Conservation (phyloP, 1,284 basidiomycete species). For the Termitomyces sp. region DNA sequence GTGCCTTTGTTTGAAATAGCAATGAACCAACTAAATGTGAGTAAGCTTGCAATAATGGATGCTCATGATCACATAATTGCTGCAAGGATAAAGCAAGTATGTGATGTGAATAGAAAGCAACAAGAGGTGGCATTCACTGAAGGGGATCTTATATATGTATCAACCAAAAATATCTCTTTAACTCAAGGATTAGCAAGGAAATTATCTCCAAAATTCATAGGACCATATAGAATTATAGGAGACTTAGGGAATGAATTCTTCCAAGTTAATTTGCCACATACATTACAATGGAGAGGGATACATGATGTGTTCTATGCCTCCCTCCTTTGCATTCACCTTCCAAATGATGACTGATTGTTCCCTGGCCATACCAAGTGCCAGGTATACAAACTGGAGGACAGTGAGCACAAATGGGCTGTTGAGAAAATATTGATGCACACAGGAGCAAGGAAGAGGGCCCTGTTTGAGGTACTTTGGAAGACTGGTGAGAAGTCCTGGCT, state of each 20-base stretch:
- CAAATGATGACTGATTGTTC: conserved; percentile 15
- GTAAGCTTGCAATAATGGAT: conserved; percentile 23
- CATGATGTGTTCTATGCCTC: neutral
- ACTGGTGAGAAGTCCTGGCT: conserved; percentile 28
- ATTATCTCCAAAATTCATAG: conserved; percentile 10
- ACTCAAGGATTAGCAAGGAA: conserved; percentile 14
- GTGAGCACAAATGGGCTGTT: conserved; percentile 16
- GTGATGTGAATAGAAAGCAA: conserved; percentile 8
- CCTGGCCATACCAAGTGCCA: neutral
- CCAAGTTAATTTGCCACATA: conserved; percentile 3
- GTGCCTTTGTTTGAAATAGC: conserved; percentile 23
- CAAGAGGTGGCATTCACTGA: neutral
- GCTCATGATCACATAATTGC: conserved; percentile 28
- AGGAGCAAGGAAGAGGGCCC: conserved; percentile 15
- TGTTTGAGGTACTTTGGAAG: conserved; percentile 28
- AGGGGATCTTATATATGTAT: conserved; percentile 12
- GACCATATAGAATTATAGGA: conserved; percentile 8
- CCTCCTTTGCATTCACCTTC: neutral
- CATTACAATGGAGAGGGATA: neutral
- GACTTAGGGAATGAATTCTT: neutral
- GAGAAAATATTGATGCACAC: conserved; percentile 23
- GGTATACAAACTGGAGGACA: neutral
- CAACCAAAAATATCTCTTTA: conserved; percentile 13
- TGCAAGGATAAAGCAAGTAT: conserved; percentile 24
- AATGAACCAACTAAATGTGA: conserved; percentile 18